These are phyloP conservation scores for Pseudogymnoascus sp. DNA, from an alignment of 2,329 filamentous ascomycete species.

Conservation along the genomic window DNA sequence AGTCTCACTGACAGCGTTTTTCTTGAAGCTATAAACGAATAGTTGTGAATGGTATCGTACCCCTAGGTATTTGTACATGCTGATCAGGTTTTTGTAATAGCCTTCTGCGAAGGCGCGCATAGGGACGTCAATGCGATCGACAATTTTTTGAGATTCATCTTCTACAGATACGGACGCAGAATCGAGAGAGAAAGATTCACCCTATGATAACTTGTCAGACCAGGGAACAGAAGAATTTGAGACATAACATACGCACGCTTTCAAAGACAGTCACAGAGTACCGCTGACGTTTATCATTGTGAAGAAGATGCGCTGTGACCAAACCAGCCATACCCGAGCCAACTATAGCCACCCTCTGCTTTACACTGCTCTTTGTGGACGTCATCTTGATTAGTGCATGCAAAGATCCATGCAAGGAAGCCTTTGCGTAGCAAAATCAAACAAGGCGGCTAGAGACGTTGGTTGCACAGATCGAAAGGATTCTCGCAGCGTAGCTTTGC, in stretches of 20 bases:
- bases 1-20: constrained; percentile 14
- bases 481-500: background rate
- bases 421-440: background rate
- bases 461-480: background rate
- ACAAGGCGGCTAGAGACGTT: background rate
- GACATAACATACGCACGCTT: constrained; percentile 29
- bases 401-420: background rate
- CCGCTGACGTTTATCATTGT: constrained; percentile 32
- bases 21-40: constrained; percentile 47
- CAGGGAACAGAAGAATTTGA: background rate
- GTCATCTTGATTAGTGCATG: constrained; percentile 4
- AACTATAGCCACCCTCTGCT: constrained; percentile 36
- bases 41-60: constrained; percentile 42
- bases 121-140: constrained; percentile 39
- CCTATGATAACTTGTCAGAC: constrained; percentile 26
- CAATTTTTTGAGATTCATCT: constrained; percentile 16
- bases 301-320: constrained; percentile 38
- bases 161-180: constrained; percentile 36
- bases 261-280: constrained; percentile 40
- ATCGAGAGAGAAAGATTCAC: constrained; percentile 37
- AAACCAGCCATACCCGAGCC: constrained; percentile 44
- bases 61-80: constrained; percentile 49
- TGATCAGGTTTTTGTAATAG: constrained; percentile 48
- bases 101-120: constrained; percentile 45
- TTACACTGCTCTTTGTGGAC: constrained; percentile 7